Conservation (phyloP, 2,329 filamentous ascomycete species). For the Esteya vermicola region DNA sequence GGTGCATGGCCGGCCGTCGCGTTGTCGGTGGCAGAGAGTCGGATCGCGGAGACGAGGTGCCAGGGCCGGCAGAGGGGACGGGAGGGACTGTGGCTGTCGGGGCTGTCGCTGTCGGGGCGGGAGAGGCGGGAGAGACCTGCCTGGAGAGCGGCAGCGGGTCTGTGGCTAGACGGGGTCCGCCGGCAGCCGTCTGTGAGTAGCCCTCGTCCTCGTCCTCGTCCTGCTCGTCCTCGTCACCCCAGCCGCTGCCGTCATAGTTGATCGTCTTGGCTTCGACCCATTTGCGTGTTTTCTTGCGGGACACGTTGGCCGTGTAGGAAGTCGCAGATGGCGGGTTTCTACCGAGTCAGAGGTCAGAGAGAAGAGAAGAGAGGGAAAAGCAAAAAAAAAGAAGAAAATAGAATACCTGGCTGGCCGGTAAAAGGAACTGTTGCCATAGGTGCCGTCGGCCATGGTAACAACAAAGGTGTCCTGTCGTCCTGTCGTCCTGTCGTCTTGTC, state of each 20-base stretch:
- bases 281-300: conserved; percentile 80
- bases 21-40: conserved; percentile 16
- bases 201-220: conserved; percentile 39
- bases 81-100: conserved; percentile 9
- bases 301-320: conserved; percentile 70
- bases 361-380: background rate
- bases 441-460: conserved; percentile 15
- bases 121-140: too few species aligned
- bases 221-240: conserved; percentile 62
- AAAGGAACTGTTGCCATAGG: conserved; percentile 17
- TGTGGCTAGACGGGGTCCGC: too few species aligned
- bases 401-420: conserved; percentile 11
- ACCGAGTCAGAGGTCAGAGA: conserved; percentile 10
- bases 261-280: conserved; percentile 84
- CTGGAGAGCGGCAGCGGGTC: too few species aligned
- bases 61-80: background rate
- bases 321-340: conserved; percentile 6
- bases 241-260: conserved; percentile 86
- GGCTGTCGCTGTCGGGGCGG: background rate
- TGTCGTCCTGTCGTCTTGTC: too few species aligned
- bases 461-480: too few species aligned
- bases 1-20: conserved; percentile 16
- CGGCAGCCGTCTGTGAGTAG: too few species aligned
- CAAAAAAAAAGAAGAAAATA: conserved; percentile 9
- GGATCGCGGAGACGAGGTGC: background rate